Conservation (phyloP, 805 yeast species). For the Cyberlindnera mrakii region DNA sequence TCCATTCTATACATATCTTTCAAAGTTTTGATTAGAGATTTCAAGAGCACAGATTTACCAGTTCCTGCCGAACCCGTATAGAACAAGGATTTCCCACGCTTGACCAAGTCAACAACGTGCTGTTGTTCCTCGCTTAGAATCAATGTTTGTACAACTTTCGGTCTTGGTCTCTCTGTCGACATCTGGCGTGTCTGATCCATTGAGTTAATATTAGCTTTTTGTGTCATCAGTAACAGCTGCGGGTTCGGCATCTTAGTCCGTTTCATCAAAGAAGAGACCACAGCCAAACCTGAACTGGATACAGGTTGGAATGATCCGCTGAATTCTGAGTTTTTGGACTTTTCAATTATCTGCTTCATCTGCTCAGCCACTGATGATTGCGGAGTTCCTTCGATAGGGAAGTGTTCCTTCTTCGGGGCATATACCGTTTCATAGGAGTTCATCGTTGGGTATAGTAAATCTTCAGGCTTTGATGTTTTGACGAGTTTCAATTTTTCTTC, state of each 20-base stretch:
- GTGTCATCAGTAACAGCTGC: constrained; percentile 11
- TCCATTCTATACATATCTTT: constrained; percentile 34
- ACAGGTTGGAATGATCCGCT: neutral
- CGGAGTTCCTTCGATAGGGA: neutral
- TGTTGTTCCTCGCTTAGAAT: constrained; percentile 56
- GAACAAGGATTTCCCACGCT: constrained; percentile 63
- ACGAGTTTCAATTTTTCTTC: neutral
- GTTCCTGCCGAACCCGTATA: constrained; percentile 99
- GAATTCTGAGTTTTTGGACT: neutral
- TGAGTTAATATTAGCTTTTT: constrained; percentile 3
- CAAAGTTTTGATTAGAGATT: constrained; percentile 51
- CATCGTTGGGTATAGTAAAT: constrained; percentile 6
- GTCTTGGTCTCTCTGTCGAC: constrained; percentile 2
- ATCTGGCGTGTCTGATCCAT: constrained; percentile 1
- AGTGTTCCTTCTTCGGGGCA: neutral
- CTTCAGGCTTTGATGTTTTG: neutral
- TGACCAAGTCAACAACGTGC: constrained; percentile 57
- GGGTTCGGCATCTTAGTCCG: constrained; percentile 6
- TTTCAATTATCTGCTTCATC: neutral
- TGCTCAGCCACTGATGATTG: neutral
- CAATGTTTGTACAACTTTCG: constrained; percentile 25
- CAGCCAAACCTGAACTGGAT: neutral
- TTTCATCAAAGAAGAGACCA: neutral
- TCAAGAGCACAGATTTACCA: constrained; percentile 87
- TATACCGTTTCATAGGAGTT: constrained; percentile 4